Evolutionary conservation across 2,329 filamentous ascomycete species (phyloP).

Genomic region (Fusarium mexicanum): DNA sequence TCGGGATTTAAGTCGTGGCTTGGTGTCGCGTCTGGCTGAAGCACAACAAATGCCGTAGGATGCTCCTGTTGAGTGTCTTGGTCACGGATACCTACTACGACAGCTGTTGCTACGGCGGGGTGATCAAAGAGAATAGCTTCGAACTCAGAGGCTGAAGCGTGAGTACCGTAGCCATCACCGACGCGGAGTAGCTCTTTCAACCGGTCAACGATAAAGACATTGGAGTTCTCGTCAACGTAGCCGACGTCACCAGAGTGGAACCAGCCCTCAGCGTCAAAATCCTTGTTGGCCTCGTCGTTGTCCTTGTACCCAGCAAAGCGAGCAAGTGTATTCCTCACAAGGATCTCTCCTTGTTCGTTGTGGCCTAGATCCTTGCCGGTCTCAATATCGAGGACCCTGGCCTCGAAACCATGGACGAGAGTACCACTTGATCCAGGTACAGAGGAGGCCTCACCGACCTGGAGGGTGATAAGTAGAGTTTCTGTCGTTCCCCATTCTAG

Average conservation of each 20-base stretch:
- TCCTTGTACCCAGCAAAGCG: not conserved
- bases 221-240: not conserved
- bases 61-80: not conserved
- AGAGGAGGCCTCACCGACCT: not conserved
- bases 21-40: not conserved
- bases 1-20: not conserved
- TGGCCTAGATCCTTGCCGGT: not conserved
- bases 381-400: not conserved
- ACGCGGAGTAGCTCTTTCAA: not conserved
- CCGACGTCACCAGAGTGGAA: not conserved
- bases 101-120: not conserved
- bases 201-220: not conserved
- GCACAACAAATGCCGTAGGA: not conserved
- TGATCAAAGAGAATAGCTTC: not conserved
- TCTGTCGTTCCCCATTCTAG: not conserved
- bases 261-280: not conserved
- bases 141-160: not conserved
- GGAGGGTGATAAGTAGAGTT: not conserved
- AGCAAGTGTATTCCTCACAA: not conserved
- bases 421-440: not conserved
- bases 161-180: not conserved
- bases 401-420: not conserved
- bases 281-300: not conserved
- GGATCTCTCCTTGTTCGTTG: not conserved
- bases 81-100: not conserved